A percentile compares a stretch with the other conserved stretches of the same genome.
Conservation (phyloP, 2,329 filamentous ascomycete species). For the Xylaria sp. region DNA sequence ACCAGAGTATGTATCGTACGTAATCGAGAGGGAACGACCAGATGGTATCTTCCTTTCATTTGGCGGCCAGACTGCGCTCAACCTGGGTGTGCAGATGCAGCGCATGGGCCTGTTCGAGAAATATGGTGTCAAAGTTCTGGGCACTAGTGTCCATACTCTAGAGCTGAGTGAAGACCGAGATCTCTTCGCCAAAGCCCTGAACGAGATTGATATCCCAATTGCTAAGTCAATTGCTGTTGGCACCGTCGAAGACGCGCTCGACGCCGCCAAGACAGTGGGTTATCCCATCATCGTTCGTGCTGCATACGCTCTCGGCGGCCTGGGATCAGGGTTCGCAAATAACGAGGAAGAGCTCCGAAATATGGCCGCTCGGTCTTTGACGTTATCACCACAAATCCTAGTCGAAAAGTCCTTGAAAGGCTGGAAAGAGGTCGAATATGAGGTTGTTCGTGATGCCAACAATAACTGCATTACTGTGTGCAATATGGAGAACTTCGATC, state of each 20-base stretch:
- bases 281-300: conserved; percentile 98
- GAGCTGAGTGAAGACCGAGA: conserved; percentile 96
- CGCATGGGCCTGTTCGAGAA: conserved; percentile 93
- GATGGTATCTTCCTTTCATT: conserved; percentile 98
- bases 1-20: conserved; percentile 95
- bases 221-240: conserved; percentile 93
- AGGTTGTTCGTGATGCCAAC: conserved; percentile 93
- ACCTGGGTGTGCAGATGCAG: conserved; percentile 97
- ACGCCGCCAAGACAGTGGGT: conserved; percentile 83
- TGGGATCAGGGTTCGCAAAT: conserved; percentile 94
- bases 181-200: conserved; percentile 91
- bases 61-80: conserved; percentile 95
- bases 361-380: conserved; percentile 89
- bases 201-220: conserved; percentile 97
- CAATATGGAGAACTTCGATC: conserved; percentile 99
- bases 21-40: conserved; percentile 93
- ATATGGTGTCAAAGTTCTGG: conserved; percentile 93
- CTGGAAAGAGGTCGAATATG: conserved; percentile 99
- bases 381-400: conserved; percentile 92
- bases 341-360: conserved; percentile 93
- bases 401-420: conserved; percentile 99
- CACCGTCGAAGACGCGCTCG: conserved; percentile 89
- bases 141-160: conserved; percentile 91
- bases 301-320: conserved; percentile 92
- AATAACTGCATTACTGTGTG: conserved; percentile 99